Evolutionary conservation across 1,284 basidiomycete species (phyloP).

Genomic region (Cryptococcus sp.): DNA sequence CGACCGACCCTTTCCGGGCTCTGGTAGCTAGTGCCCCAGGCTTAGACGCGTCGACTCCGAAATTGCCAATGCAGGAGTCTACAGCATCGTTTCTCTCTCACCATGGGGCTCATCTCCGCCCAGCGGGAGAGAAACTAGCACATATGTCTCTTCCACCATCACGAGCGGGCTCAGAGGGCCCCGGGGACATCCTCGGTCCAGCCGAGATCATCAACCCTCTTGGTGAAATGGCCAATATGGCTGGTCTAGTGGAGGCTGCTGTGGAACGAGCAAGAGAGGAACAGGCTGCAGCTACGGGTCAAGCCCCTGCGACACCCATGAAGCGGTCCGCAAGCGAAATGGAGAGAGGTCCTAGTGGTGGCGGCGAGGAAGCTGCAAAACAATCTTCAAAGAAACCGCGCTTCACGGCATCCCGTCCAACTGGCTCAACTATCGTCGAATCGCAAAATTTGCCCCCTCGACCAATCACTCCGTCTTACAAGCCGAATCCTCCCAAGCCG

Average conservation of each 20-base stretch:
- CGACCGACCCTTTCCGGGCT: slow-evolving; percentile 8
- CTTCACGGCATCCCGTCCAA: slow-evolving; percentile 19
- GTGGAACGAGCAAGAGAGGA: slow-evolving; percentile 51
- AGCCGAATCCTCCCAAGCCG: slow-evolving; percentile 31
- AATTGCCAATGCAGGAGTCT: not conserved
- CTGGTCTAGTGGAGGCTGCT: slow-evolving; percentile 52
- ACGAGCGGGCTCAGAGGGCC: slow-evolving; percentile 40
- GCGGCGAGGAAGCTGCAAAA: slow-evolving; percentile 13
- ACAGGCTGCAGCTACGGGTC: slow-evolving; percentile 13
- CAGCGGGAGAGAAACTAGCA: slow-evolving; percentile 7
- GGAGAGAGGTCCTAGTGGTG: slow-evolving; percentile 9
- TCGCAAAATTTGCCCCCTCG: slow-evolving; percentile 39
- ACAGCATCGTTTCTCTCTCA: too few relatives aligned
- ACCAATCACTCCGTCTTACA: slow-evolving; percentile 25
- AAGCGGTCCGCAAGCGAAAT: slow-evolving; percentile 18
- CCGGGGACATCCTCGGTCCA: slow-evolving; percentile 43
- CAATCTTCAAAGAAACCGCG: slow-evolving; percentile 27
- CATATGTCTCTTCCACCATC: slow-evolving; percentile 47
- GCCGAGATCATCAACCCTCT: slow-evolving; percentile 51
- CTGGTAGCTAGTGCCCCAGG: not conserved
- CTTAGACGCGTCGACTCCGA: not conserved
- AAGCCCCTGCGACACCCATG: slow-evolving; percentile 2
- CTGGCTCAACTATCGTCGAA: slow-evolving; percentile 36
- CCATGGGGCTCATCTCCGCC: slow-evolving; percentile 1
- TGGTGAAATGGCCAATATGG: slow-evolving; percentile 51